Evolutionary conservation across 2,329 filamentous ascomycete species (phyloP).

Genomic region (Emmonsiellopsis sp.): DNA sequence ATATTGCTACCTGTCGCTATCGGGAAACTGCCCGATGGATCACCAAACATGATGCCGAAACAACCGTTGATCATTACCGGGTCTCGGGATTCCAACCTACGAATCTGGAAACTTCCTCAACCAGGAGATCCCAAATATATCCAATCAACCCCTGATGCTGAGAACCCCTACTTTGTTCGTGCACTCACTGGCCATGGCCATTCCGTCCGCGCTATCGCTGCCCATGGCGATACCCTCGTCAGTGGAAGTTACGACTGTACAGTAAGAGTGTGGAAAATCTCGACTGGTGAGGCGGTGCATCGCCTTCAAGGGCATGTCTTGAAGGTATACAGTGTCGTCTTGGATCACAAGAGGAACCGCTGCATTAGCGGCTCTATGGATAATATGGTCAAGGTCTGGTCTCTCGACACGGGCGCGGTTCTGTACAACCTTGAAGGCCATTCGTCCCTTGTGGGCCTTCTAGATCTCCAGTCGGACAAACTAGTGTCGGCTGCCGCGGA

Average conservation of each 20-base stretch:
- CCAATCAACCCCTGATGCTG: constrained; percentile 65
- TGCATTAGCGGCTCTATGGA: constrained; percentile 99
- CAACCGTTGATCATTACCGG: constrained; percentile 96
- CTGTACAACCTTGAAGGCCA: constrained; percentile 90
- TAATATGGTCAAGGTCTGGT: constrained; percentile 96
- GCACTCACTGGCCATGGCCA: constrained; percentile 79
- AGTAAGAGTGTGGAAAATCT: constrained; percentile 95
- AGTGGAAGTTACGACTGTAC: constrained; percentile 95
- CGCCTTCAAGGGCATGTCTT: constrained; percentile 77
- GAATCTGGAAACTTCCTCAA: constrained; percentile 89
- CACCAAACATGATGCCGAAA: constrained; percentile 78
- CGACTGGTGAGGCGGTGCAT: constrained; percentile 80
- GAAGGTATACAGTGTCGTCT: constrained; percentile 95
- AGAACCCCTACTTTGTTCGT: constrained; percentile 92
- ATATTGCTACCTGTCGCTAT: constrained; percentile 82
- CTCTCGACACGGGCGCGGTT: constrained; percentile 73
- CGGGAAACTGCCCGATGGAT: constrained; percentile 61
- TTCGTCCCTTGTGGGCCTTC: constrained; percentile 77
- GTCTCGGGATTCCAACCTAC: constrained; percentile 84
- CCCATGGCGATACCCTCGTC: constrained; percentile 89
- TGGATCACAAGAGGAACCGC: constrained; percentile 82
- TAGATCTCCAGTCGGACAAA: constrained; percentile 81
- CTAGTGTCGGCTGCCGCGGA: constrained; percentile 93
- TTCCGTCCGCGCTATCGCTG: constrained; percentile 91
- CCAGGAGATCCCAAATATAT: constrained; percentile 68